Conservation (phyloP, 495 filamentous ascomycete species). For the Xylaria bambusicola region DNA sequence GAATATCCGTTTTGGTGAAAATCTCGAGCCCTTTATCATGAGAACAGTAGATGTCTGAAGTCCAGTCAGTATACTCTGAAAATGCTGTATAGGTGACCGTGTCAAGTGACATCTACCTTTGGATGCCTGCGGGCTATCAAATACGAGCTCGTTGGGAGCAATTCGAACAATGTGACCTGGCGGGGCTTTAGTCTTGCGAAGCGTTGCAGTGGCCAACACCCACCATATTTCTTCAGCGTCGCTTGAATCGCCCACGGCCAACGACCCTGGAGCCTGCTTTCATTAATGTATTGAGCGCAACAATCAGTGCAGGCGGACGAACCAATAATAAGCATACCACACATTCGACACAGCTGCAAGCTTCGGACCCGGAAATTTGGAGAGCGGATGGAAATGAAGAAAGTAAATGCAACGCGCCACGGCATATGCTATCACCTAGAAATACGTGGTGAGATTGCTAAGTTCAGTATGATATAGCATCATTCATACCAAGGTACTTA, state of each 20-base stretch:
- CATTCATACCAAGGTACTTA: too few relatives aligned
- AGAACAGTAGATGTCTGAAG: slow-evolving; percentile 25
- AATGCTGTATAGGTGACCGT: not conserved
- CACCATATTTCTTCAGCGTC: slow-evolving; percentile 21
- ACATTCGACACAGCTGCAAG: slow-evolving; percentile 24
- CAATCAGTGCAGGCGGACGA: not conserved
- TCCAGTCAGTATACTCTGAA: not conserved
- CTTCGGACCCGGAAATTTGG: slow-evolving; percentile 30
- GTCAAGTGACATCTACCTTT: not conserved
- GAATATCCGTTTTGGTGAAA: slow-evolving; percentile 23
- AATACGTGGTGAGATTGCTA: too few relatives aligned
- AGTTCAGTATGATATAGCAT: too few relatives aligned
- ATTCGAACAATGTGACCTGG: slow-evolving; percentile 23
- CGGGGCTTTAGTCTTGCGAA: too few relatives aligned
- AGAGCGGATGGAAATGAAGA: slow-evolving; percentile 23
- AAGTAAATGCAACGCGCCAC: slow-evolving; percentile 19
- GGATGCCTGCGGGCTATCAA: slow-evolving; percentile 20
- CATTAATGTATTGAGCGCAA: too few relatives aligned
- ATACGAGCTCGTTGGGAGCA: slow-evolving; percentile 25
- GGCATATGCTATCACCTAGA: slow-evolving; percentile 14
- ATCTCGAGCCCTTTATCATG: slow-evolving; percentile 16
- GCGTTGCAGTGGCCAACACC: not conserved
- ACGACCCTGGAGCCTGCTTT: slow-evolving; percentile 21
- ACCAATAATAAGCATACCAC: slow-evolving; percentile 20
- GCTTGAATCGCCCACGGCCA: slow-evolving; percentile 24